A percentile compares a stretch with the other conserved stretches of the same genome.
Evolutionary conservation across 257 asterid genomes (phyloP).

Genomic region (Apocynum venetum): DNA sequence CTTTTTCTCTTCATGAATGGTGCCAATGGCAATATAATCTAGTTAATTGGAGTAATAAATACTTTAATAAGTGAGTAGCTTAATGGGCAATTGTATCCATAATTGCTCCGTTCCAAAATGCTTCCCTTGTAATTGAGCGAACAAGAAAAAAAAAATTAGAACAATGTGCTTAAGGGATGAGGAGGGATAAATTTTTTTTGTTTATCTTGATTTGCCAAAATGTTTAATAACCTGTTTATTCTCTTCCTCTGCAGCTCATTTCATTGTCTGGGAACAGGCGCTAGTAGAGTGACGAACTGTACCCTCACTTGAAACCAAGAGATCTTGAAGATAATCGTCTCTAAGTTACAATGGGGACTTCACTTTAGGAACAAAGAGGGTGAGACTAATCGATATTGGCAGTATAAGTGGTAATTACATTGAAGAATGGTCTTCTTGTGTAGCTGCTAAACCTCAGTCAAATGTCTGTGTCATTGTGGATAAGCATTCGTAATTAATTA

Average conservation of each 20-base stretch:
- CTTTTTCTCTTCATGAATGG: neutral
- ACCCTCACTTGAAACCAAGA: neutral
- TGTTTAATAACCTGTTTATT: neutral
- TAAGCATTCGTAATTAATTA: neutral
- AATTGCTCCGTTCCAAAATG: neutral
- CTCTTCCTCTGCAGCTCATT: slow-evolving; percentile 33
- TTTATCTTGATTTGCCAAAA: neutral
- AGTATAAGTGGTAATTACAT: neutral
- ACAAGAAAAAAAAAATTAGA: neutral
- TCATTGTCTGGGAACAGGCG: slow-evolving; percentile 31
- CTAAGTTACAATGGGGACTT: neutral
- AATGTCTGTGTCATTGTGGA: neutral
- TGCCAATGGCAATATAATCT: neutral
- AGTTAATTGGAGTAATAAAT: neutral
- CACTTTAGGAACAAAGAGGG: neutral
- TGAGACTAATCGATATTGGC: neutral
- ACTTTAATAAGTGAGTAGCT: neutral
- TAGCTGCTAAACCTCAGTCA: neutral
- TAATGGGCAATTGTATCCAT: neutral
- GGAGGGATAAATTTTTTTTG: neutral
- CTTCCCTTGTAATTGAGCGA: neutral
- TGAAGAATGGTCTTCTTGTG: neutral
- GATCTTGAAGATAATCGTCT: neutral
- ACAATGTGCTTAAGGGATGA: neutral
- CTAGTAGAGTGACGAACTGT: slow-evolving; percentile 4